Evolutionary conservation across 2,329 filamentous ascomycete species (phyloP).

Genomic region (Aspergillus ruber): DNA sequence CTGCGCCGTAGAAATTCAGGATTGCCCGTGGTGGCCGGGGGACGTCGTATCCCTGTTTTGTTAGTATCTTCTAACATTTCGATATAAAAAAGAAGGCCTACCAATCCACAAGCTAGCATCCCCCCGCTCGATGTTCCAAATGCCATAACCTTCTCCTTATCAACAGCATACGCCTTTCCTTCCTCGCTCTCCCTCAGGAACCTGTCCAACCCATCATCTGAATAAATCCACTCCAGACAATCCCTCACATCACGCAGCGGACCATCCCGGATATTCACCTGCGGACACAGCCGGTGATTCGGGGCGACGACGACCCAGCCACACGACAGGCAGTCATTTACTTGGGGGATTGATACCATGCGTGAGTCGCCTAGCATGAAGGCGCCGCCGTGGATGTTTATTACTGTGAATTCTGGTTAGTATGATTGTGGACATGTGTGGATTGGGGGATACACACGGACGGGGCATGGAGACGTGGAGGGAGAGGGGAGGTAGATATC

Average conservation of each 20-base stretch:
- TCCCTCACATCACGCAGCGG: slow-evolving; percentile 43
- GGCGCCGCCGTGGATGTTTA: slow-evolving; percentile 41
- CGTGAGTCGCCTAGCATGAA: slow-evolving; percentile 38
- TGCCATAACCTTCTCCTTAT: slow-evolving; percentile 33
- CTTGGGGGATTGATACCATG: slow-evolving; percentile 35
- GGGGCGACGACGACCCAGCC: slow-evolving; percentile 36
- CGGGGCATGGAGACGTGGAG: slow-evolving; percentile 13
- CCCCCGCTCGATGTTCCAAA: slow-evolving; percentile 48
- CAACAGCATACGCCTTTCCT: slow-evolving; percentile 10
- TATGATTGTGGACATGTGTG: neutral
- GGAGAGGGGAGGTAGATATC: slow-evolving; percentile 20
- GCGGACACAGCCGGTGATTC: slow-evolving; percentile 38
- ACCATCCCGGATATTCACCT: slow-evolving; percentile 41
- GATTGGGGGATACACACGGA: slow-evolving; percentile 11
- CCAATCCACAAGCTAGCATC: slow-evolving; percentile 39
- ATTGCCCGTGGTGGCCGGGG: slow-evolving; percentile 33
- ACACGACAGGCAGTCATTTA: slow-evolving; percentile 32
- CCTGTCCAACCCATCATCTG: slow-evolving; percentile 25
- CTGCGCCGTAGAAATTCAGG: slow-evolving; percentile 39
- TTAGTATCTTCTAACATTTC: neutral
- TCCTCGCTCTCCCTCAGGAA: slow-evolving; percentile 10
- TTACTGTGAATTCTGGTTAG: slow-evolving; percentile 21
- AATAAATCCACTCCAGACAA: slow-evolving; percentile 37
- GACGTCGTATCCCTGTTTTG: slow-evolving; percentile 31
- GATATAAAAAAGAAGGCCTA: slow-evolving; percentile 10